Base-by-base conservation (phyloP, 202 grass and related monocot species). In the Zoysia matrella region DNA sequence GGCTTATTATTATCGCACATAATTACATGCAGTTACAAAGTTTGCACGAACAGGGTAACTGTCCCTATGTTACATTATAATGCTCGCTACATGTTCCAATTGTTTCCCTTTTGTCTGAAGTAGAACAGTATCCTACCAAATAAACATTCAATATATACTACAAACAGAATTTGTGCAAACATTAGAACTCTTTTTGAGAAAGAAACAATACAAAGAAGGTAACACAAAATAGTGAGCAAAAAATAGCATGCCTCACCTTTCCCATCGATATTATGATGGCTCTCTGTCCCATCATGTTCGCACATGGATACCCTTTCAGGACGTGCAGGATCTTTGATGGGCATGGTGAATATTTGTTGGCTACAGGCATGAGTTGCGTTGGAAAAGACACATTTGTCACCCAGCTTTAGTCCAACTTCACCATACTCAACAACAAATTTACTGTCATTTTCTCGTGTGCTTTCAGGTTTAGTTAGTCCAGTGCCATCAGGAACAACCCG, bases 231-330 rank as follows among this genome's bases (percentile, higher is more conserved):
- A 88, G 70, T 6, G 47, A 65, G 4, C 63, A 48, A 16, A 45
- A 74, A 83, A 64, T 56, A 60, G 51, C 14, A 50, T 1, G 63
- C 44, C 52, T 79, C 58, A 76, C 83, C 76, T 88, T 88, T 68
- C 15, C 15, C 65, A 52, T 80, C 30, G 60, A 62, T 69, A 71
- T 11, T 49, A 85, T 67, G 47, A 69, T 76, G 3, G 0, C 39
- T 58, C n/a, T 75, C 80, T 60, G 43, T 15, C 53, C n/a, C 70
- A 10, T 43, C 50, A 42, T 12, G 47, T 49, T 30, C 12, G 7
- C 11, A 73, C 39, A 55, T 47, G 4, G 69, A 50, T 79, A 86
- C 73, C 4, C 53, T 70, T 10, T 80, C 67, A 86, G 5, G 45
- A 70, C 6, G 5, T 43, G 49, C 11, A 47, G 61, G 36, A 46